These are phyloP conservation scores for Penicillium sp. DNA, from an alignment of 2,329 filamentous ascomycete genomes.

Conservation along the genomic window DNA sequence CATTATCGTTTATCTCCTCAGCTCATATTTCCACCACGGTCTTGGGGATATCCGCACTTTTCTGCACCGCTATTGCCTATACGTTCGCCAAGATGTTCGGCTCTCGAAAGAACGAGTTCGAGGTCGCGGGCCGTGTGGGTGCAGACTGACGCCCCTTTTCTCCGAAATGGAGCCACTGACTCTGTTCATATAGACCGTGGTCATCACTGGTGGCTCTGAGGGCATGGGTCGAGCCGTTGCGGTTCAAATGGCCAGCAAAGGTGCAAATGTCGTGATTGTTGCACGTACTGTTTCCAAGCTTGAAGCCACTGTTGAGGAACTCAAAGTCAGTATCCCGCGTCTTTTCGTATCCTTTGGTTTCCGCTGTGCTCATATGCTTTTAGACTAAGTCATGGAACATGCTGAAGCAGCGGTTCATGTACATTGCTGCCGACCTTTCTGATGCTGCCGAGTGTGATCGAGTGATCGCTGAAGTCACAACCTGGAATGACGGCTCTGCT, in stretches of 20 bases:
- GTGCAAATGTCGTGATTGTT: conserved; percentile 82
- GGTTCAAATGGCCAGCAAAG: conserved; percentile 71
- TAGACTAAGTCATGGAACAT: conserved; percentile 65
- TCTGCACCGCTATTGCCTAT: conserved; percentile 35
- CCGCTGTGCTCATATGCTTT: not conserved
- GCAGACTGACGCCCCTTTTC: not conserved
- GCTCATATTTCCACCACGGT: conserved; percentile 26
- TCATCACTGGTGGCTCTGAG: conserved; percentile 88
- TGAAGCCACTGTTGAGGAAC: conserved; percentile 62
- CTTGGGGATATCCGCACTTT: conserved; percentile 33
- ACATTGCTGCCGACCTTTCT: conserved; percentile 79
- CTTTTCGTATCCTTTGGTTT: not conserved
- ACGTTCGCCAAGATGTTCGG: conserved; percentile 41
- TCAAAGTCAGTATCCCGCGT: conserved; percentile 53
- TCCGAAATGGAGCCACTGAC: conserved; percentile 11
- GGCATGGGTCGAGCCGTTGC: conserved; percentile 82
- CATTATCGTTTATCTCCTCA: conserved; percentile 16
- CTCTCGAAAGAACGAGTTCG: conserved; percentile 67
- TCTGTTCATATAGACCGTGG: conserved; percentile 62
- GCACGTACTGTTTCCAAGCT: conserved; percentile 76
- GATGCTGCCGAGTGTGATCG: conserved; percentile 65
- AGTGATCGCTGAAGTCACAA: conserved; percentile 67
- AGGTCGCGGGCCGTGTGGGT: conserved; percentile 76
- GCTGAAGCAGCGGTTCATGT: conserved; percentile 71
- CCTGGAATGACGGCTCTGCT: conserved; percentile 70